Evolutionary conservation across 768 basidiomycete species (phyloP).

Genomic region (Pleurotus djamor): DNA sequence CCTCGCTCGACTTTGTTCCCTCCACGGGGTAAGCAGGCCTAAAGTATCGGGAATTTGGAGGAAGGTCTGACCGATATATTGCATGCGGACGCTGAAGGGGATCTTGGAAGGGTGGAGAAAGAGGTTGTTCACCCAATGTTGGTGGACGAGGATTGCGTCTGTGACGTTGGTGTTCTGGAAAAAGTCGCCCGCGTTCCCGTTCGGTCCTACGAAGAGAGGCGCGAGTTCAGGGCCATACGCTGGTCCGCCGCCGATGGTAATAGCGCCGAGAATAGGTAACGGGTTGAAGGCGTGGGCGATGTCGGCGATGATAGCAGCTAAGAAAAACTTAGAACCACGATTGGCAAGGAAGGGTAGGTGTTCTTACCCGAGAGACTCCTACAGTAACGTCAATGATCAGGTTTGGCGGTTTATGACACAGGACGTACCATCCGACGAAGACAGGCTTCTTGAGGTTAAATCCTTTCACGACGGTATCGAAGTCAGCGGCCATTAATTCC

Average conservation of each 20-base stretch:
- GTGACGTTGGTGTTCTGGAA: slow-evolving; percentile 16
- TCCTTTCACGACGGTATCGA: slow-evolving; percentile 25
- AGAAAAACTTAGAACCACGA: neutral
- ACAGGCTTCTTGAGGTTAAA: slow-evolving; percentile 18
- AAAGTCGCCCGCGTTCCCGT: slow-evolving; percentile 8
- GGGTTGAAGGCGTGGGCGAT: slow-evolving; percentile 22
- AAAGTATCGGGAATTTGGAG: slow-evolving; percentile 16
- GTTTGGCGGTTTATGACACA: too few species aligned
- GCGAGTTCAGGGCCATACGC: slow-evolving; percentile 16
- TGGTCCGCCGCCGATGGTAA: slow-evolving; percentile 24
- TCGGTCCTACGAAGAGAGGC: slow-evolving; percentile 10
- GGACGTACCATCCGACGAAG: slow-evolving; percentile 4
- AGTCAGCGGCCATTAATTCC: slow-evolving; percentile 20
- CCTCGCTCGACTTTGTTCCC: slow-evolving; percentile 21
- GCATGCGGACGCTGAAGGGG: slow-evolving; percentile 18
- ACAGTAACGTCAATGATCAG: neutral
- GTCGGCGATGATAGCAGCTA: slow-evolving; percentile 25
- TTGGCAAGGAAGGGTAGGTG: neutral
- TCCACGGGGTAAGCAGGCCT: slow-evolving; percentile 13
- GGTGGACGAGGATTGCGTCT: slow-evolving; percentile 14
- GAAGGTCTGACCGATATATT: slow-evolving; percentile 19
- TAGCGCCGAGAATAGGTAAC: slow-evolving; percentile 23
- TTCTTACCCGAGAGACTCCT: slow-evolving; percentile 27
- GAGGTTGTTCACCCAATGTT: slow-evolving; percentile 21
- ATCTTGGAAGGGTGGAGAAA: slow-evolving; percentile 22